Conservation (phyloP, 306 rosid genomes). For the Sesbania bispinosa region DNA sequence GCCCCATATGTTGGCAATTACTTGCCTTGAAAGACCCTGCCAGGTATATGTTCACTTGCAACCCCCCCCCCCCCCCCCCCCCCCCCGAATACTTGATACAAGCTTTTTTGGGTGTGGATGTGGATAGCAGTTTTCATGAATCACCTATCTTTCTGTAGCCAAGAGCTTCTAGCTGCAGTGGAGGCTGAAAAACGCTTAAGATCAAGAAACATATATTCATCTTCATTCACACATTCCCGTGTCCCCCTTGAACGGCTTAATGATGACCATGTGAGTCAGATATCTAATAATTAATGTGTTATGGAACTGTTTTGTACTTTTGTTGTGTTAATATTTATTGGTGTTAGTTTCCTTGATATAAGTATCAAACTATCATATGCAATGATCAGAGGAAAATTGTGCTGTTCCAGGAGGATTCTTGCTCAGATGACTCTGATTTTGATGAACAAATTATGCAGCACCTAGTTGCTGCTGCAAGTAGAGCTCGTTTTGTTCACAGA, state of each 20-base stretch:
- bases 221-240: conserved; percentile 34
- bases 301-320: background rate
- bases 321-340: background rate
- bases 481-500: conserved; percentile 51
- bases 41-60: conserved; percentile 43
- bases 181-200: conserved; percentile 54
- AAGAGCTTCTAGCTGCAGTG: conserved; percentile 75
- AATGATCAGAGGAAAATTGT: conserved; percentile 6
- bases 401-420: conserved; percentile 58
- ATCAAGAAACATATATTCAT: conserved; percentile 39
- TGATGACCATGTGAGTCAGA: conserved; percentile 51
- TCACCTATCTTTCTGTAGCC: conserved; percentile 47
- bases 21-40: conserved; percentile 76
- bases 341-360: conserved; percentile 3
- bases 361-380: background rate
- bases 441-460: conserved; percentile 77
- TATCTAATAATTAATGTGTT: background rate
- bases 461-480: conserved; percentile 60
- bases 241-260: conserved; percentile 34
- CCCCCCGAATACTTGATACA: background rate
- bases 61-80: background rate
- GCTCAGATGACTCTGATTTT: conserved; percentile 63
- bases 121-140: background rate
- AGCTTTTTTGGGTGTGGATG: conserved; percentile 13
- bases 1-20: conserved; percentile 91